phyloP scores from a whole-genome alignment of 2,329 filamentous ascomycete genomes.

The Endothia cerciana region DNA sequence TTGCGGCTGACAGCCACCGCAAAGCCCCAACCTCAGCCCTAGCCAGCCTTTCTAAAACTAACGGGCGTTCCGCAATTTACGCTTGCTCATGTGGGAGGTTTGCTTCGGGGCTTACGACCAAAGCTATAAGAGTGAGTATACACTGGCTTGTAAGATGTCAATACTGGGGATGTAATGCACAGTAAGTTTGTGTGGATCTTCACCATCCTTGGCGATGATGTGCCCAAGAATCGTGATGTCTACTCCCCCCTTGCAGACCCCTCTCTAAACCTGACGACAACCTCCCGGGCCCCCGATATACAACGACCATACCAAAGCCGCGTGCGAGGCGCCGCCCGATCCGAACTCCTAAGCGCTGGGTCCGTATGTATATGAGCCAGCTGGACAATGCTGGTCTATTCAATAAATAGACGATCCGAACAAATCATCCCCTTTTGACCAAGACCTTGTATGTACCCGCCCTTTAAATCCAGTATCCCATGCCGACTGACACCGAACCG shows the following conservation, averaged over 20 bases:
- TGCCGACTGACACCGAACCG: background rate
- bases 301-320: background rate
- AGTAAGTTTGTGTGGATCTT: background rate
- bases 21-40: background rate
- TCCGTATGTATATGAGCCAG: slow-evolving; percentile 2
- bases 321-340: background rate
- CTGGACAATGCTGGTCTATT: slow-evolving; percentile 4
- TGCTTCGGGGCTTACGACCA: background rate
- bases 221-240: background rate
- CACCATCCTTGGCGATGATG: background rate
- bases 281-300: background rate
- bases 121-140: background rate
- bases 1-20: no score
- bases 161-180: background rate
- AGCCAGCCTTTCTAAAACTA: no score
- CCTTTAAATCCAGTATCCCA: background rate
- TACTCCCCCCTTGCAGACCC: background rate
- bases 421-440: background rate
- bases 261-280: background rate
- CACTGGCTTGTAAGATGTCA: background rate
- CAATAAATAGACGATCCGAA: slow-evolving; percentile 1
- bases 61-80: background rate
- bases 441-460: background rate
- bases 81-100: no score
- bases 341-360: slow-evolving; percentile 1